Percentiles rank a stretch among this genome's conserved stretches.
Evolutionary conservation across 148 eudicot genomes (phyloP).

Genomic region (Chenopodium formosanum): DNA sequence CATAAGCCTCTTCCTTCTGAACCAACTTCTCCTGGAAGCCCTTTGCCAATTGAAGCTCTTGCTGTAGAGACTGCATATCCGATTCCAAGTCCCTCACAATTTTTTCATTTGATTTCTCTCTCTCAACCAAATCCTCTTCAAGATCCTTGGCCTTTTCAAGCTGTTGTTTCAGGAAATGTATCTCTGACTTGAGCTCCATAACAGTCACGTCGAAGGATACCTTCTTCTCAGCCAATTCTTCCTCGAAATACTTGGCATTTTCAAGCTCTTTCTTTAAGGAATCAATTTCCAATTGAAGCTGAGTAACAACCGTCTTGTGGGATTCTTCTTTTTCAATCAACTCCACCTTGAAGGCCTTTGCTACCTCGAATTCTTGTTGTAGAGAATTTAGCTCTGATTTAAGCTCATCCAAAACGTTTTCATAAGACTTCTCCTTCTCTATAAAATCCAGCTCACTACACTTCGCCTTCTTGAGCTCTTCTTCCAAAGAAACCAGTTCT

Average conservation of each 20-base stretch:
- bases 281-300: constrained; percentile 56
- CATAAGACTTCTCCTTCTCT: constrained; percentile 48
- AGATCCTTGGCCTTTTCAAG: constrained; percentile 28
- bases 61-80: constrained; percentile 47
- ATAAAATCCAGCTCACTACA: constrained; percentile 48
- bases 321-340: constrained; percentile 50
- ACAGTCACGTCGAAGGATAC: constrained; percentile 26
- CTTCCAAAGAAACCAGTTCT: constrained; percentile 57
- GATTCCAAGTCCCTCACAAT: constrained; percentile 44
- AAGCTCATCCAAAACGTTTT: constrained; percentile 41
- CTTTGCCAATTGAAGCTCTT: constrained; percentile 48
- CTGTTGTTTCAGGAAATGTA: constrained; percentile 17
- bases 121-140: constrained; percentile 25
- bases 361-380: constrained; percentile 47
- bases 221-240: constrained; percentile 25
- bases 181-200: constrained; percentile 27
- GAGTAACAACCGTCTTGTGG: constrained; percentile 38
- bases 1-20: constrained; percentile 56
- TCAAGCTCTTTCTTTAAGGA: constrained; percentile 53
- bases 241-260: constrained; percentile 44
- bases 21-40: constrained; percentile 48
- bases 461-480: constrained; percentile 56
- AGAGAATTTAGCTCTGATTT: constrained; percentile 46
- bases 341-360: constrained; percentile 44
- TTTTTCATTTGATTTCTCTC: constrained; percentile 27